A percentile compares a stretch with the other conserved stretches of the same genome.
These are phyloP conservation scores for Zygoascus tannicola DNA, from an alignment of 805 yeast species.

Conservation along the genomic window DNA sequence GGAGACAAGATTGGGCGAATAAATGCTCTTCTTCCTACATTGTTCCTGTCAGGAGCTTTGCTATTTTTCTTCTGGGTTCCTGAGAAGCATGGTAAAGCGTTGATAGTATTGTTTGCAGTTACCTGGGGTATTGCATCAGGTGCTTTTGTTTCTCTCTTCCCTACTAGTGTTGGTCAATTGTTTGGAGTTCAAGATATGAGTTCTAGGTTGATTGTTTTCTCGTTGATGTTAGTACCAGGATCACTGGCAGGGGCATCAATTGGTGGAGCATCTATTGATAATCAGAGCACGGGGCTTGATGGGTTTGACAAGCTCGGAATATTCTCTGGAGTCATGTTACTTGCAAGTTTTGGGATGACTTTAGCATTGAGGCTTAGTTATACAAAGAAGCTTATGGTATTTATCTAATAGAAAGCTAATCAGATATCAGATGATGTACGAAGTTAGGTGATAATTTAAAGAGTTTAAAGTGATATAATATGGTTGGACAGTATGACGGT, in stretches of 20 bases:
- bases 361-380: slow-evolving; percentile 13
- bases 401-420: slow-evolving; percentile 8
- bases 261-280: slow-evolving; percentile 30
- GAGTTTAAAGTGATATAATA: too few species aligned
- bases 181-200: slow-evolving; percentile 27
- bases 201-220: slow-evolving; percentile 27
- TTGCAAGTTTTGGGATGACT: slow-evolving; percentile 15
- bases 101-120: slow-evolving; percentile 23
- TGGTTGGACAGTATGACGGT: too few species aligned
- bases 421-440: too few species aligned
- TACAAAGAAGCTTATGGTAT: slow-evolving; percentile 13
- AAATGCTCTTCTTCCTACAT: slow-evolving; percentile 30
- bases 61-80: slow-evolving; percentile 19
- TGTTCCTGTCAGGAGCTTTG: slow-evolving; percentile 26
- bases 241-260: slow-evolving; percentile 31
- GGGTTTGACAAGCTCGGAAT: slow-evolving; percentile 28
- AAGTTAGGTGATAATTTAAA: background rate
- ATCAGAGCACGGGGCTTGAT: slow-evolving; percentile 14
- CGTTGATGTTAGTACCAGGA: slow-evolving; percentile 25
- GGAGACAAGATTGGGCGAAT: slow-evolving; percentile 41
- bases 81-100: slow-evolving; percentile 10
- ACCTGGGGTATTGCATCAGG: slow-evolving; percentile 32
- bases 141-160: slow-evolving; percentile 28
- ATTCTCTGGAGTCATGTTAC: slow-evolving; percentile 27
- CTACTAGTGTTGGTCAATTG: slow-evolving; percentile 29